phyloP scores from a whole-genome alignment of 75 land plant species.

The Pinus taeda region DNA sequence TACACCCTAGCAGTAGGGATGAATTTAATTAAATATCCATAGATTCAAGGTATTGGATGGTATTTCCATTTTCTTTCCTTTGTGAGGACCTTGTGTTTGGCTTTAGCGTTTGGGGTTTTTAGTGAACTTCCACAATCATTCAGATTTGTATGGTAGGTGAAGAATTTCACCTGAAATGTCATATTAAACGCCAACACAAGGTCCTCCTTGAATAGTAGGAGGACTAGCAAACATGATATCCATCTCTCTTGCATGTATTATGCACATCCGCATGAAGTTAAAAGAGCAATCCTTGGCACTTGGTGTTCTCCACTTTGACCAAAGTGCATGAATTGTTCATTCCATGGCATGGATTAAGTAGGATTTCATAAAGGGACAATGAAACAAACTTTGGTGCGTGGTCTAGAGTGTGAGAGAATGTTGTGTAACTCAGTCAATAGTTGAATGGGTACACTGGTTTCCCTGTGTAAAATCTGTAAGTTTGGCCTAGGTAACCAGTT shows the following conservation, averaged over 20 bases:
- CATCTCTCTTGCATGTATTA: constrained; percentile 32
- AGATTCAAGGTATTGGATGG: no score
- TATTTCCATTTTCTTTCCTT: no score
- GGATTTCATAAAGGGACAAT: not conserved
- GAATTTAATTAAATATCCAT: no score
- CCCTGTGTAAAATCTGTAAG: constrained; percentile 25
- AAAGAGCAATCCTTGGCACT: constrained; percentile 30
- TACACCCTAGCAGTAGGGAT: no score
- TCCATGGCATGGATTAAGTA: not conserved
- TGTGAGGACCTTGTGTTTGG: no score
- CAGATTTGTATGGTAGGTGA: no score
- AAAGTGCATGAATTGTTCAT: not conserved
- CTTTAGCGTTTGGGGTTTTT: no score
- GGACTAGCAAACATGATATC: constrained; percentile 14
- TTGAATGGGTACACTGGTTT: constrained; percentile 68
- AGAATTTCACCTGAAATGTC: no score
- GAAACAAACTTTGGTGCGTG: constrained; percentile 25
- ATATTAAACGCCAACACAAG: no score
- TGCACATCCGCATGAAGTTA: constrained; percentile 44
- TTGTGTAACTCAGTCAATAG: constrained; percentile 79
- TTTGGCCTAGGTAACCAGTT: constrained; percentile 86
- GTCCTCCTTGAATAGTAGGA: constrained; percentile 11
- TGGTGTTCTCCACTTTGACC: constrained; percentile 1
- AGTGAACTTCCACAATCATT: no score
- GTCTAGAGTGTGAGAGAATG: constrained; percentile 44